Evolutionary conservation across 768 basidiomycete genomes (phyloP).

Genomic region (Crassisporium funariophilum): DNA sequence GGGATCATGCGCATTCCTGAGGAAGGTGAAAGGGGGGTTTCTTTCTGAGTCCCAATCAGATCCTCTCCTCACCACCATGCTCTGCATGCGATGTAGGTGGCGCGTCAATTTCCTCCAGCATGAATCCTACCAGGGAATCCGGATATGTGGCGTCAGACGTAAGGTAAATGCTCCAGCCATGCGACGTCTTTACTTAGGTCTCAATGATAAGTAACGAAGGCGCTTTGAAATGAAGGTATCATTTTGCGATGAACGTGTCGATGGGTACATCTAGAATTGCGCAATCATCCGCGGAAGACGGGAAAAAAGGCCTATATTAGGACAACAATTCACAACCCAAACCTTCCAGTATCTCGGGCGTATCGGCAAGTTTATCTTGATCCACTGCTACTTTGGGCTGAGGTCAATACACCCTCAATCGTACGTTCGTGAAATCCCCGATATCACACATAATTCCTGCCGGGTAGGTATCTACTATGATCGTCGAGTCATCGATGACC

Average conservation of each 20-base stretch:
- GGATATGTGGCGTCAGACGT: conserved; percentile 50
- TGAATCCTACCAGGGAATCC: conserved; percentile 32
- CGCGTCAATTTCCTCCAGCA: conserved; percentile 28
- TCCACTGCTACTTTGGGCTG: conserved; percentile 12
- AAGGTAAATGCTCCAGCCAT: conserved; percentile 33
- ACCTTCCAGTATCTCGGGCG: conserved; percentile 42
- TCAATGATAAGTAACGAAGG: conserved; percentile 30
- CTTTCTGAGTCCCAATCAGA: conserved; percentile 30
- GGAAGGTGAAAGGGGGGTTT: conserved; percentile 4
- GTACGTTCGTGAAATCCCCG: conserved; percentile 16
- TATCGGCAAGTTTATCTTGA: conserved; percentile 40
- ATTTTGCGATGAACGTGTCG: conserved; percentile 37
- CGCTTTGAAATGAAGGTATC: conserved; percentile 28
- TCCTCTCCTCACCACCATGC: conserved; percentile 11
- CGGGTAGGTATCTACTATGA: conserved; percentile 15
- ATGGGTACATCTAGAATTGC: conserved; percentile 34
- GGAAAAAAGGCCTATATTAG: conserved; percentile 39
- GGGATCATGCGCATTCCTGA: conserved; percentile 20
- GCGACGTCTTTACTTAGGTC: conserved; percentile 30
- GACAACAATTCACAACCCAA: conserved; percentile 37
- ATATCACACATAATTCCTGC: conserved; percentile 18
- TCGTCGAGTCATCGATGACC: conserved; percentile 20
- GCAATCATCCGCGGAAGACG: conserved; percentile 53
- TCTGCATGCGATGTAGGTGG: conserved; percentile 28
- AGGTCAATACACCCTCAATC: conserved; percentile 18